Evolutionary conservation across 2,329 filamentous ascomycete species (phyloP).

Genomic region (Aschersonia sp.): DNA sequence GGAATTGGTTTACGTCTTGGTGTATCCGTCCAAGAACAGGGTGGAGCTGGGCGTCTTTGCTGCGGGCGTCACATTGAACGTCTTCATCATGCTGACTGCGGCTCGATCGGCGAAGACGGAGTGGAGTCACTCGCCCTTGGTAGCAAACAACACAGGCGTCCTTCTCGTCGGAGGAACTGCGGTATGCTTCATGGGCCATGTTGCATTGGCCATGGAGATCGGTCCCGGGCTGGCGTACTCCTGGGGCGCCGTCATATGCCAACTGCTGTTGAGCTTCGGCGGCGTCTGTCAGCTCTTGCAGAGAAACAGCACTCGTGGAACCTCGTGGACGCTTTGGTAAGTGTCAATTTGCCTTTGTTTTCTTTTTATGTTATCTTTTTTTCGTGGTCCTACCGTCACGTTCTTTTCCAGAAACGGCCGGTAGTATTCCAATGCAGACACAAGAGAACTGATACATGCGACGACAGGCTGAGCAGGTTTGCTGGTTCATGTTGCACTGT

Average conservation of each 20-base stretch:
- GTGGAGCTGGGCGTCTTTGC: slow-evolving; percentile 5
- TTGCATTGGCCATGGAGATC: slow-evolving; percentile 6
- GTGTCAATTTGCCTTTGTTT: background rate
- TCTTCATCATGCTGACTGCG: slow-evolving; percentile 5
- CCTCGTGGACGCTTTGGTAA: slow-evolving; percentile 5
- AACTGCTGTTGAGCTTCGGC: slow-evolving; percentile 5
- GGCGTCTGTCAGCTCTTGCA: slow-evolving; percentile 5
- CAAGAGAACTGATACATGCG: background rate
- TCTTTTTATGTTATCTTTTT: background rate
- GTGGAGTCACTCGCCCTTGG: slow-evolving; percentile 5
- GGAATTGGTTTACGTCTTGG: slow-evolving; percentile 5
- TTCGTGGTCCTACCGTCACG: background rate
- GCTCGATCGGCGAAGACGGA: slow-evolving; percentile 4
- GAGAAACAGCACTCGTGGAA: slow-evolving; percentile 5
- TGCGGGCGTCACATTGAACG: slow-evolving; percentile 4
- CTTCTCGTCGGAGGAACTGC: slow-evolving; percentile 3
- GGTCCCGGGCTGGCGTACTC: slow-evolving; percentile 6
- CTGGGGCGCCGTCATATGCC: slow-evolving; percentile 7
- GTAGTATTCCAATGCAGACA: background rate
- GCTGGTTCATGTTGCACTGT: slow-evolving; percentile 6
- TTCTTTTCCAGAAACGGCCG: background rate
- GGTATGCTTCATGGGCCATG: slow-evolving; percentile 6
- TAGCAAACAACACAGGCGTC: slow-evolving; percentile 3
- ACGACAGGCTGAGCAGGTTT: slow-evolving; percentile 5
- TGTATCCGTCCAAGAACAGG: slow-evolving; percentile 5